Percentiles rank a stretch among this genome's conserved stretches.
Conservation (phyloP, 1,284 basidiomycete species). For the Ganoderma sinense region DNA sequence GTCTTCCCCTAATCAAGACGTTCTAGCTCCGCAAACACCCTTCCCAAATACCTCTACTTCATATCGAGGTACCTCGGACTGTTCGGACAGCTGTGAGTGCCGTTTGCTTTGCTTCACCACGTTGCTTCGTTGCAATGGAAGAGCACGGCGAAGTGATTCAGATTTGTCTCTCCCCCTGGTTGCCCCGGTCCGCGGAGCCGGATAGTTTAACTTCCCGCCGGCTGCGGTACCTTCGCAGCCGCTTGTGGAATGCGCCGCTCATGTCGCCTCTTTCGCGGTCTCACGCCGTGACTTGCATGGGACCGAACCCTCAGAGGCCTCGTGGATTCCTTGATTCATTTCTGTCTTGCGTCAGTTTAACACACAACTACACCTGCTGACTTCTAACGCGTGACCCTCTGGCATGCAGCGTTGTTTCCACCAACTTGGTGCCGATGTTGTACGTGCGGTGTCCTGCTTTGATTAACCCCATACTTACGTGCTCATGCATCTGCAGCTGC, state of each 20-base stretch:
- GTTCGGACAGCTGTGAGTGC: conserved; percentile 25
- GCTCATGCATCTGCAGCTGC: conserved; percentile 11
- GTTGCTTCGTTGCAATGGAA: neutral
- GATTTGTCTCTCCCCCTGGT: neutral
- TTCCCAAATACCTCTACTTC: conserved; percentile 30
- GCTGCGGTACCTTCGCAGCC: neutral
- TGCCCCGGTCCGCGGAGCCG: neutral
- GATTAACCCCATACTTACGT: no score
- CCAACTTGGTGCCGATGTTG: conserved; percentile 18
- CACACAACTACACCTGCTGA: neutral
- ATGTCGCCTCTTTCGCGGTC: neutral
- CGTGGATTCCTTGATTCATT: neutral
- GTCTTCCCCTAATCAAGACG: neutral
- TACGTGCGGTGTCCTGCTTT: neutral
- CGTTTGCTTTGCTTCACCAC: neutral
- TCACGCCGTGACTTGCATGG: neutral
- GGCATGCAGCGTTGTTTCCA: conserved; percentile 10
- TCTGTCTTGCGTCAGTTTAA: conserved; percentile 5
- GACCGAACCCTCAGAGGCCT: neutral
- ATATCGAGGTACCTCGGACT: conserved; percentile 27
- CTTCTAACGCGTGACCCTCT: neutral
- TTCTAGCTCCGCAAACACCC: conserved; percentile 24
- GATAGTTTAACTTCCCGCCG: neutral
- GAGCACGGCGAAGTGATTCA: neutral
- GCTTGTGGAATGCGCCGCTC: neutral